A percentile compares a stretch with the other conserved stretches of the same genome.
Evolutionary conservation across 768 basidiomycete species (phyloP).

Genomic region (Mycena indigotica): DNA sequence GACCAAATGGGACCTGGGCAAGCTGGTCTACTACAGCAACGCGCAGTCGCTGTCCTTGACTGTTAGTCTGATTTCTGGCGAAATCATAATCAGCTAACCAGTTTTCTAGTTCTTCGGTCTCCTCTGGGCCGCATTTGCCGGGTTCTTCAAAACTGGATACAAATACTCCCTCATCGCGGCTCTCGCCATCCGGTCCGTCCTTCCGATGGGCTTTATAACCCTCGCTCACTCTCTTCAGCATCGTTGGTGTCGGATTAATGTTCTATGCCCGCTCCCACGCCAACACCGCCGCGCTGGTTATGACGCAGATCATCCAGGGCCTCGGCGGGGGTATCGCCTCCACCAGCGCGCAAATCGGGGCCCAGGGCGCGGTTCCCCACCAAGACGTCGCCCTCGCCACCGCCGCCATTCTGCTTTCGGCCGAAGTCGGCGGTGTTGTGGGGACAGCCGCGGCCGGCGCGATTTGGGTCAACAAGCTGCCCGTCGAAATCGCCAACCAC

Average conservation of each 20-base stretch:
- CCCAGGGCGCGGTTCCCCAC: slow-evolving; percentile 53
- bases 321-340: slow-evolving; percentile 57
- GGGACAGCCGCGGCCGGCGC: slow-evolving; percentile 50
- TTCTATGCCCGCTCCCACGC: slow-evolving; percentile 49
- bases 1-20: slow-evolving; percentile 20
- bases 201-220: neutral
- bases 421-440: slow-evolving; percentile 51
- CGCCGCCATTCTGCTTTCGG: slow-evolving; percentile 48
- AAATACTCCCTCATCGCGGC: slow-evolving; percentile 44
- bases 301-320: slow-evolving; percentile 62
- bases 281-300: slow-evolving; percentile 41
- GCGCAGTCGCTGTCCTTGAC: slow-evolving; percentile 21
- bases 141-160: slow-evolving; percentile 32
- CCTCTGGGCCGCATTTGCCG: slow-evolving; percentile 46
- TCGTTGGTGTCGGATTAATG: slow-evolving; percentile 50
- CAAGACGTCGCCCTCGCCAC: slow-evolving; percentile 53
- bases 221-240: neutral
- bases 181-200: slow-evolving; percentile 43
- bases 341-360: slow-evolving; percentile 44
- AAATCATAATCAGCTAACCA: neutral
- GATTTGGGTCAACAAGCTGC: slow-evolving; percentile 55
- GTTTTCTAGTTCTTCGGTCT: slow-evolving; percentile 51
- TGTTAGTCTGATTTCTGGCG: neutral
- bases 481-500: slow-evolving; percentile 45
- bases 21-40: slow-evolving; percentile 23